Evolutionary conservation across 495 filamentous ascomycete species (phyloP).

Genomic region (Pyrenula aspistea): DNA sequence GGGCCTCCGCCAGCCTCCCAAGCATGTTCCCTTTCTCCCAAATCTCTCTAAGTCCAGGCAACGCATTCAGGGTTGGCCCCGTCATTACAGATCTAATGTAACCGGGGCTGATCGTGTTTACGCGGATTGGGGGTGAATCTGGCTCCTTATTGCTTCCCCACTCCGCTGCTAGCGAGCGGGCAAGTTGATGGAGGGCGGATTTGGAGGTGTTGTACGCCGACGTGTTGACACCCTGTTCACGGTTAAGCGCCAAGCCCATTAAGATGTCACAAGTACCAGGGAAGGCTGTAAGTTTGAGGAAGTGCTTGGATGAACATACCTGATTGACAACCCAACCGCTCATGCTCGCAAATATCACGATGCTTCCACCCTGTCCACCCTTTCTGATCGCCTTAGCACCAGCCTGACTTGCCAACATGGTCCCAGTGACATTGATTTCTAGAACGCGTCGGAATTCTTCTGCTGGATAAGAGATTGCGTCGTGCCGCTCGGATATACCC

Average conservation of each 20-base stretch:
- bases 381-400: constrained; percentile 54
- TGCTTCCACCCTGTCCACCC: constrained; percentile 37
- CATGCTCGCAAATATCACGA: constrained; percentile 68
- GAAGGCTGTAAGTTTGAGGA: too few species aligned
- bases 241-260: too few species aligned
- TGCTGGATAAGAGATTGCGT: constrained; percentile 52
- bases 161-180: constrained; percentile 54
- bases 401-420: constrained; percentile 54
- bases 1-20: constrained; percentile 40
- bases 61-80: constrained; percentile 14
- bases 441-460: constrained; percentile 52
- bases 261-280: too few species aligned
- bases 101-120: constrained; percentile 27
- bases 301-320: too few species aligned
- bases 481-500: constrained; percentile 57
- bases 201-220: constrained; percentile 59
- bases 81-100: constrained; percentile 29
- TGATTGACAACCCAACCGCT: constrained; percentile 63
- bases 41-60: not conserved
- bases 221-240: constrained; percentile 40
- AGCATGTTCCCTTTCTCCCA: not conserved
- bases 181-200: constrained; percentile 52
- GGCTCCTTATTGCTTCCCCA: constrained; percentile 28
- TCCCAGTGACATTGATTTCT: constrained; percentile 55
- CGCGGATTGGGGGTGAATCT: constrained; percentile 17